These are phyloP conservation scores for Calonectria montana DNA, from an alignment of 2,329 filamentous ascomycete genomes.

Conservation along the genomic window DNA sequence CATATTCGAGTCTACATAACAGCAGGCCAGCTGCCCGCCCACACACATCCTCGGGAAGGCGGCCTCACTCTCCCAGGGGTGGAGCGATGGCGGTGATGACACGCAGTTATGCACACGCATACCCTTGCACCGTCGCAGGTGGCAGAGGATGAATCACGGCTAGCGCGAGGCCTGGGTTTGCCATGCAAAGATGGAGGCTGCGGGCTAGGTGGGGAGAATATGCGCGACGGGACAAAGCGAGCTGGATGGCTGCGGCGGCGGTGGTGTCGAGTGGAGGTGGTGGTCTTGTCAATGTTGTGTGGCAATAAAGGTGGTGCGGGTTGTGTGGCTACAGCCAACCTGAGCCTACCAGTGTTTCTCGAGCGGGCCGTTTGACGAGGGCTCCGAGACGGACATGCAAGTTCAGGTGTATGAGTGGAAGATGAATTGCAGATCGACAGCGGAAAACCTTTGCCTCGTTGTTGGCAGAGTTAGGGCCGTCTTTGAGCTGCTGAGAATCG, in stretches of 20 bases:
- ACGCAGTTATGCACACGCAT: constrained; percentile 36
- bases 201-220: not conserved
- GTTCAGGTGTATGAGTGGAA: constrained; percentile 8
- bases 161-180: constrained; percentile 3
- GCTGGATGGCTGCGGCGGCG: constrained; percentile 1
- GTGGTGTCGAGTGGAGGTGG: not conserved
- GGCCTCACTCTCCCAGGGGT: constrained; percentile 27
- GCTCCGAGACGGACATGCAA: not conserved
- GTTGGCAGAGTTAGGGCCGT: not conserved
- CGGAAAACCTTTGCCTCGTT: not conserved
- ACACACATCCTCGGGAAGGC: constrained; percentile 33
- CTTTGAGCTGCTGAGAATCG: not conserved
- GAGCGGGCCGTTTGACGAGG: constrained; percentile 2
- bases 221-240: constrained; percentile 3
- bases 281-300: constrained; percentile 15
- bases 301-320: constrained; percentile 16
- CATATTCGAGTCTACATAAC: constrained; percentile 5
- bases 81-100: constrained; percentile 34
- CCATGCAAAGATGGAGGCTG: constrained; percentile 10
- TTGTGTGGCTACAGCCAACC: constrained; percentile 10
- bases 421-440: constrained; percentile 9
- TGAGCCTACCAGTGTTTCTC: constrained; percentile 11
- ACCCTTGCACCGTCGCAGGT: constrained; percentile 5
- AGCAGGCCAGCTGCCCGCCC: constrained; percentile 27
- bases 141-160: constrained; percentile 15